These are phyloP conservation scores for Silene conica DNA, from an alignment of 148 eudicot genomes.

Conservation along the genomic window DNA sequence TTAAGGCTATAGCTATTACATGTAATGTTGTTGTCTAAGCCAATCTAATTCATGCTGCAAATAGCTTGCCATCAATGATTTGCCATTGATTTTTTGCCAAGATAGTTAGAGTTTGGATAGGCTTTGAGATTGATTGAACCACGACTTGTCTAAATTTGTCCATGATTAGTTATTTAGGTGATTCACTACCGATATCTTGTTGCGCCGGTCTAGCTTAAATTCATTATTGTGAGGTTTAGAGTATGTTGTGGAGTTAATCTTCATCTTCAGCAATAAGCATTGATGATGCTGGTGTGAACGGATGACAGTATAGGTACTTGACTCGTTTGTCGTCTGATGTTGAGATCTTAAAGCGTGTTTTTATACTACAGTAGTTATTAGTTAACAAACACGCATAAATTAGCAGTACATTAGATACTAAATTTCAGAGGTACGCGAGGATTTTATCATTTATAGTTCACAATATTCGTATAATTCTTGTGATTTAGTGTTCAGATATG, in stretches of 20 bases:
- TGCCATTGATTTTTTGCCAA: neutral
- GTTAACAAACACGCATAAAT: neutral
- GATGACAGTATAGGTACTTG: neutral
- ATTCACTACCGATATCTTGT: neutral
- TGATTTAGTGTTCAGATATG: neutral
- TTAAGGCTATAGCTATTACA: too few species aligned
- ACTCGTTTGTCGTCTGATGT: neutral
- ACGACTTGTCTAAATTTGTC: neutral
- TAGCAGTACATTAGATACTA: neutral
- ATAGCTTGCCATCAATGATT: neutral
- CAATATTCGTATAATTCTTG: neutral
- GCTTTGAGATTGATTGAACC: constrained; percentile 6
- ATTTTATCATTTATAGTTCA: neutral
- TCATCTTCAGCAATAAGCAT: too few species aligned
- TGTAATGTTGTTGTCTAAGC: too few species aligned
- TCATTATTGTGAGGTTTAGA: neutral
- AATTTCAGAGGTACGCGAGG: too few species aligned
- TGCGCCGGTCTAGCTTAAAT: neutral
- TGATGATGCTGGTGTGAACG: too few species aligned
- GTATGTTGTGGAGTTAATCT: neutral
- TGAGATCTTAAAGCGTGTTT: neutral
- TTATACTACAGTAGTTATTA: neutral
- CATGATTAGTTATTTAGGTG: neutral
- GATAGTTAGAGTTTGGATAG: constrained; percentile 1
- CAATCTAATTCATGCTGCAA: too few species aligned